These are phyloP conservation scores for Aureobasidium sp. DNA, from an alignment of 2,329 filamentous ascomycete species.

Conservation along the genomic window DNA sequence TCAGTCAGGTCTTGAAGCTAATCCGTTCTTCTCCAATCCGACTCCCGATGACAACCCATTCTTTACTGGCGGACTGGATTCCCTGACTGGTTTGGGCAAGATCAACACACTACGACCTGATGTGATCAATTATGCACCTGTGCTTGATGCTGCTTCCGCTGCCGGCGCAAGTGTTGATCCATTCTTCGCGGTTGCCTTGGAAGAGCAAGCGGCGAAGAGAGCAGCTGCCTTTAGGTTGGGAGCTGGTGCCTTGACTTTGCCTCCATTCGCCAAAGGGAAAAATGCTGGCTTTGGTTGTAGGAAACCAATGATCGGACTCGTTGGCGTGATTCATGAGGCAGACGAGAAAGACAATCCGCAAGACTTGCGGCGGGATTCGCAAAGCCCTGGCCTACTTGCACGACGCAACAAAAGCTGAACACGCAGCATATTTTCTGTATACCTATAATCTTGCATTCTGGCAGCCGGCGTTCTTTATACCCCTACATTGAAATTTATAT, in stretches of 20 bases:
- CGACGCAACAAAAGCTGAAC: no score
- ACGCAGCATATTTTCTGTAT: not conserved
- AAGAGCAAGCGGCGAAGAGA: slow-evolving; percentile 3
- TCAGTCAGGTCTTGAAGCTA: not conserved
- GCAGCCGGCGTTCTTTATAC: not conserved
- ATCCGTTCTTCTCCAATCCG: slow-evolving; percentile 5
- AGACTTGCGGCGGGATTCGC: not conserved
- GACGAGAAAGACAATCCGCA: not conserved
- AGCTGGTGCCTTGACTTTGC: not conserved
- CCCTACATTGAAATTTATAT: not conserved
- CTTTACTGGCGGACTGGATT: slow-evolving; percentile 7
- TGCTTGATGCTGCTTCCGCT: slow-evolving; percentile 5
- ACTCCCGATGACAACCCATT: slow-evolving; percentile 10
- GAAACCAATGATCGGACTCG: not conserved
- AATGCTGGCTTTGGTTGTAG: not conserved
- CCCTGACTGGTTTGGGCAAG: not conserved
- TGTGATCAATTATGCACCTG: slow-evolving; percentile 10
- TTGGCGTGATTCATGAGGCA: not conserved
- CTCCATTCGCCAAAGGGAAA: not conserved
- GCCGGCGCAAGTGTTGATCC: slow-evolving; percentile 7
- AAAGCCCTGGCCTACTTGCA: not conserved
- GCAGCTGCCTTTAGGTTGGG: not conserved
- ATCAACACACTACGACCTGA: slow-evolving; percentile 7
- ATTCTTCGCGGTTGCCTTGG: slow-evolving; percentile 5
- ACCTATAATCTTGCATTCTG: not conserved